Conservation (phyloP, 106 monocot species). For the Dactylorhiza incarnata region DNA sequence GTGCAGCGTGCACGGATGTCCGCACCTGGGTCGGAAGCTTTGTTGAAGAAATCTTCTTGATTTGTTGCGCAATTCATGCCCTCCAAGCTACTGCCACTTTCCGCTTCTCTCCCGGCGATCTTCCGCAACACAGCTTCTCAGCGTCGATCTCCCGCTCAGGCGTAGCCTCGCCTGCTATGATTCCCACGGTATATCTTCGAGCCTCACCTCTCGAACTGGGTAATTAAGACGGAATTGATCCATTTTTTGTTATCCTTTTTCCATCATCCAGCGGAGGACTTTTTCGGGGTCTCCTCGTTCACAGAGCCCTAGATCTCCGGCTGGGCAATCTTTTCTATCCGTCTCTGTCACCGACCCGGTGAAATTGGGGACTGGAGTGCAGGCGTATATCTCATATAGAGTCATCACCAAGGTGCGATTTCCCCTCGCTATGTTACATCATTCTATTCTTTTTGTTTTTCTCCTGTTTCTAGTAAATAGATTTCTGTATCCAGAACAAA, state of each 20-base stretch:
- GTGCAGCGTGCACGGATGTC: too few relatives aligned
- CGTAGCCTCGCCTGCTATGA: slow-evolving; percentile 7
- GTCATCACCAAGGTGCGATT: slow-evolving; percentile 80
- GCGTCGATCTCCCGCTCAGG: neutral
- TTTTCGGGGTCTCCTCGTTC: slow-evolving; percentile 28
- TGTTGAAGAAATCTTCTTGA: too few relatives aligned
- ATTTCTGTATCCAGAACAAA: neutral
- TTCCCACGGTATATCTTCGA: slow-evolving; percentile 16
- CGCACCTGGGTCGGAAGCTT: too few relatives aligned
- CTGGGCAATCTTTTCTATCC: slow-evolving; percentile 45
- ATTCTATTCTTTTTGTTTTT: neutral
- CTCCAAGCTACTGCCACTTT: too few relatives aligned
- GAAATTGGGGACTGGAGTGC: slow-evolving; percentile 94
- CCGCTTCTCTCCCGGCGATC: neutral
- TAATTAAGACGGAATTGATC: slow-evolving; percentile 5
- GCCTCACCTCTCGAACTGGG: neutral
- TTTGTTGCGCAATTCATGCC: too few relatives aligned
- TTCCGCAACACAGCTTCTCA: neutral
- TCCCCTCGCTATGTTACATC: neutral
- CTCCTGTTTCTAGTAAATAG: neutral
- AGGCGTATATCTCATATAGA: slow-evolving; percentile 94
- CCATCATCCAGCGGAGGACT: slow-evolving; percentile 21
- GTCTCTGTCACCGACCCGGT: slow-evolving; percentile 91
- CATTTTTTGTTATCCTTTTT: slow-evolving; percentile 4
- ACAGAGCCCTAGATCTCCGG: slow-evolving; percentile 67